These are phyloP conservation scores for Cryptosporidium parvum DNA, from an alignment of 169 alveolate species.

Conservation along the genomic window DNA sequence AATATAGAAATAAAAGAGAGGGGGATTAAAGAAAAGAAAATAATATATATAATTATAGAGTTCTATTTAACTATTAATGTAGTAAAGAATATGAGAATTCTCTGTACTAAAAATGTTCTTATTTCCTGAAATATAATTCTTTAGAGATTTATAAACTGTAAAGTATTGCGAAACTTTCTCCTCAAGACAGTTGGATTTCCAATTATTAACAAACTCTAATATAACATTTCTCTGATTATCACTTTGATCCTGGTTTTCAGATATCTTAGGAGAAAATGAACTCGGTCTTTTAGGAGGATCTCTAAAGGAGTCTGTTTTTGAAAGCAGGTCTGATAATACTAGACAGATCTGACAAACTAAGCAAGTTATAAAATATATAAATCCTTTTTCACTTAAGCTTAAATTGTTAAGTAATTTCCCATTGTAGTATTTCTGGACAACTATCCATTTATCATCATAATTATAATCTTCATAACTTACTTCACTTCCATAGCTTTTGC, in stretches of 20 bases:
- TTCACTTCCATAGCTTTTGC: not conserved
- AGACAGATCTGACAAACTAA: slow-evolving; percentile 17
- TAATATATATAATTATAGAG: not conserved
- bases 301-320: slow-evolving; percentile 10
- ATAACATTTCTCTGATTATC: not conserved
- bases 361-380: slow-evolving; percentile 8
- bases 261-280: slow-evolving; percentile 3
- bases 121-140: slow-evolving; percentile 16
- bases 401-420: not conserved
- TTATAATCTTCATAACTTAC: not conserved
- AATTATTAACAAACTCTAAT: not conserved
- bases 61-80: not conserved
- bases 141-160: not conserved
- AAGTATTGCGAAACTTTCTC: slow-evolving; percentile 4
- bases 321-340: slow-evolving; percentile 9
- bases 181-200: not conserved
- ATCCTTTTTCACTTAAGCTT: not conserved
- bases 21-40: not conserved
- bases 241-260: not conserved
- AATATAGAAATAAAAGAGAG: not conserved
- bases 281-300: slow-evolving; percentile 59
- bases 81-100: slow-evolving; percentile 31
- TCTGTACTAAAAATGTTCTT: not conserved
- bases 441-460: slow-evolving; percentile 21
- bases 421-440: not conserved